Conservation (phyloP, 192 early-diverging fungal genomes). For the Coemansia brasiliensis region DNA sequence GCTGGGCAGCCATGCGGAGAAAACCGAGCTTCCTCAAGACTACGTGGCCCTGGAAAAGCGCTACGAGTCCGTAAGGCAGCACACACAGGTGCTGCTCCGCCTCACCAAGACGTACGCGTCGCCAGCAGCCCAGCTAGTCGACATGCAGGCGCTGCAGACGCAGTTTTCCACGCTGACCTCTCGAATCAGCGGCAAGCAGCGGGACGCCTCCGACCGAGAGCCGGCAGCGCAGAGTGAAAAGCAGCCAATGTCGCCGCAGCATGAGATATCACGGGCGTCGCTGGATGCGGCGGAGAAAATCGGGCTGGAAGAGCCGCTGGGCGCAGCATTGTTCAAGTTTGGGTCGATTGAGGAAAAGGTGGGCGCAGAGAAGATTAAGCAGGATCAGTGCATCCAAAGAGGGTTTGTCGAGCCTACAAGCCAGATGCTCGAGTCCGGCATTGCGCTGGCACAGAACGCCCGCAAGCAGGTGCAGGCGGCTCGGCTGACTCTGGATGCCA, state of each 20-base stretch:
- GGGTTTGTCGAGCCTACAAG: conserved; percentile 79
- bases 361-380: conserved; percentile 72
- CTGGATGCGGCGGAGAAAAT: conserved; percentile 65
- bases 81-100: conserved; percentile 62
- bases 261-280: conserved; percentile 74
- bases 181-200: conserved; percentile 46
- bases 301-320: conserved; percentile 81
- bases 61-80: conserved; percentile 29
- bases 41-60: conserved; percentile 86
- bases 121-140: conserved; percentile 63
- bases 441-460: conserved; percentile 83
- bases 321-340: conserved; percentile 84
- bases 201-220: conserved; percentile 52
- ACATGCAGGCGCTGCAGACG: conserved; percentile 67
- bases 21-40: conserved; percentile 92
- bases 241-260: conserved; percentile 63
- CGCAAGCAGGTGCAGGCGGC: conserved; percentile 80
- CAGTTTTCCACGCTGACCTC: conserved; percentile 61
- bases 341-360: conserved; percentile 82
- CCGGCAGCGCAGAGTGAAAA: conserved; percentile 4
- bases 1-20: conserved; percentile 74
- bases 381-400: conserved; percentile 69
- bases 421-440: conserved; percentile 67
- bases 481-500: conserved; percentile 84
- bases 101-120: conserved; percentile 75